Percentiles rank a stretch among this genome's conserved stretches.
Conservation (phyloP, 202 grass and related monocot genomes). For the Zizania palustris region DNA sequence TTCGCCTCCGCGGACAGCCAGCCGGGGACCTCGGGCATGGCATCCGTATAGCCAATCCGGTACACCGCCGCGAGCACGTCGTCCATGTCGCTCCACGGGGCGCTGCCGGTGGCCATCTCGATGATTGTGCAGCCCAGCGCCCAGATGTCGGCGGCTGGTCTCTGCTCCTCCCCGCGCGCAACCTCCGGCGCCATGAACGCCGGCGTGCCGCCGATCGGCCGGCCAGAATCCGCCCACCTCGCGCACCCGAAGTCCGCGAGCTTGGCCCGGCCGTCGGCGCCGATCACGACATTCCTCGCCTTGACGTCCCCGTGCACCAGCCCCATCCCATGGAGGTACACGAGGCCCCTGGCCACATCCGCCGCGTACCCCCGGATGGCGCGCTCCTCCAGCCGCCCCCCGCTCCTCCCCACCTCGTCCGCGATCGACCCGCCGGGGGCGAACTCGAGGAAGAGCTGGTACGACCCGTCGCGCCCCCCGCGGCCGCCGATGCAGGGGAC, state of each 20-base stretch:
- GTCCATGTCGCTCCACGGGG: constrained; percentile 56
- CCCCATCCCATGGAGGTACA: constrained; percentile 44
- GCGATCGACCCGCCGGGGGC: constrained; percentile 58
- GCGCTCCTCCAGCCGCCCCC: constrained; percentile 30
- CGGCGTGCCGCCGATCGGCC: constrained; percentile 53
- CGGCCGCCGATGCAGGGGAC: constrained; percentile 49
- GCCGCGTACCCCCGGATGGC: constrained; percentile 11
- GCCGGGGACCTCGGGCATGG: constrained; percentile 46
- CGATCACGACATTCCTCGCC: constrained; percentile 60
- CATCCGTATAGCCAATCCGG: constrained; percentile 53
- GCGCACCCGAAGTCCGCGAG: constrained; percentile 79
- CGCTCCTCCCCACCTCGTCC: constrained; percentile 6
- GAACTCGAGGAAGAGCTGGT: constrained; percentile 69
- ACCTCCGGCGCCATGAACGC: constrained; percentile 90
- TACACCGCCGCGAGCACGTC: constrained; percentile 55
- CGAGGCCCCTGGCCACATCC: constrained; percentile 53
- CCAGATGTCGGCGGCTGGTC: constrained; percentile 71
- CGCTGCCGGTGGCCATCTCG: constrained; percentile 70
- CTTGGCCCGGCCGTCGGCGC: constrained; percentile 60
- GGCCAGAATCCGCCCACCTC: neutral
- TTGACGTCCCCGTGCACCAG: constrained; percentile 76
- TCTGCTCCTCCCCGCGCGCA: constrained; percentile 66
- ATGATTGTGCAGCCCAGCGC: constrained; percentile 76
- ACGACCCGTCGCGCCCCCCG: constrained; percentile 23
- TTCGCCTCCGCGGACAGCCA: constrained; percentile 56